Conservation (phyloP, 345 rosid genomes). For the Pugionium dolabratum region DNA sequence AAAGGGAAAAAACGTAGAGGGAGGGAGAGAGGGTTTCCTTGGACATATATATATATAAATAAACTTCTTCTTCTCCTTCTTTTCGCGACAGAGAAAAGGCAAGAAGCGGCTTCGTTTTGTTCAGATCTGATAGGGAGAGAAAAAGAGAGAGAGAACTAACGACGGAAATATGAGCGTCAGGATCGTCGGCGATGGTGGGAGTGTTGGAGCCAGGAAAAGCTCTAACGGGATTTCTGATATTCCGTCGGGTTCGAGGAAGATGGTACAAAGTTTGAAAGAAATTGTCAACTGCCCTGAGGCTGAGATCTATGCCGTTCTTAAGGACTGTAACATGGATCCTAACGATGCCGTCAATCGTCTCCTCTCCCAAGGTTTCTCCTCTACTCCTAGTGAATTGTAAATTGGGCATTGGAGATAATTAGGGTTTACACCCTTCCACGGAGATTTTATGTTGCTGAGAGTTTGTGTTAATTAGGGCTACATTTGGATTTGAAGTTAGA, state of each 20-base stretch:
- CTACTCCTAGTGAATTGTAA: neutral
- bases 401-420: constrained; percentile 11
- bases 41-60: neutral
- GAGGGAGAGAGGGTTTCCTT: constrained; percentile 14
- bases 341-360: constrained; percentile 85
- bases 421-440: neutral
- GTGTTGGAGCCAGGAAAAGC: constrained; percentile 48
- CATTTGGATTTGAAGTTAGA: constrained; percentile 6
- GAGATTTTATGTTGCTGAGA: neutral
- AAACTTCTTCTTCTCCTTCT: constrained; percentile 12
- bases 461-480: constrained; percentile 7
- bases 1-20: neutral
- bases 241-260: constrained; percentile 77
- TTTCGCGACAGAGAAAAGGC: neutral
- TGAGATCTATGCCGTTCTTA: constrained; percentile 92
- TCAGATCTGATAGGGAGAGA: constrained; percentile 36
- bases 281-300: constrained; percentile 80
- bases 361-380: neutral
- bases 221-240: constrained; percentile 60
- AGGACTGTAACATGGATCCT: constrained; percentile 97
- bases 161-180: constrained; percentile 51
- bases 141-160: constrained; percentile 15
- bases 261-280: constrained; percentile 38
- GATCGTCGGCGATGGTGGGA: constrained; percentile 52
- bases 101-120: neutral